A percentile compares a stretch with the other conserved stretches of the same genome.
phyloP scores from a whole-genome alignment of 345 rosid species.

The Moringa oleifera region DNA sequence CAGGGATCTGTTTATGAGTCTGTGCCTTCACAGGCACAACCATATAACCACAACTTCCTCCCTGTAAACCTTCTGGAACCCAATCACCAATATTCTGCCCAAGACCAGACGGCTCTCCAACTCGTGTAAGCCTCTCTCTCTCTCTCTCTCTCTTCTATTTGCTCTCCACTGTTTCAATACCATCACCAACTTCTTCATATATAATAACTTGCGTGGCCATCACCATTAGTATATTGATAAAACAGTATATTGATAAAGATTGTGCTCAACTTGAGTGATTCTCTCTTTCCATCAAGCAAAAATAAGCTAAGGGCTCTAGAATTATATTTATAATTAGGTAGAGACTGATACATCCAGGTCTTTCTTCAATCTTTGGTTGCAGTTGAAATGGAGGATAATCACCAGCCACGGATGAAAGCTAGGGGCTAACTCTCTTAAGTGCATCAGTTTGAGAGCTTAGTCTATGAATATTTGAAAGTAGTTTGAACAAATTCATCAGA shows the following conservation, averaged over 20 bases:
- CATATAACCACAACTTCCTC: constrained; percentile 53
- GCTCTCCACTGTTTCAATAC: too few relatives aligned
- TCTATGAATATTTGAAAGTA: neutral
- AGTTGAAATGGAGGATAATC: neutral
- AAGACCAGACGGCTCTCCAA: constrained; percentile 62
- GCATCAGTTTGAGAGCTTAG: neutral
- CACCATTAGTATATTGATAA: too few relatives aligned
- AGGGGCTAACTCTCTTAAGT: neutral
- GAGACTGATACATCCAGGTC: too few relatives aligned
- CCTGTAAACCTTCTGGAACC: constrained; percentile 59
- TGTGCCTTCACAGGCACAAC: constrained; percentile 36
- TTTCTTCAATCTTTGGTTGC: neutral
- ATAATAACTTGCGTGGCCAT: too few relatives aligned
- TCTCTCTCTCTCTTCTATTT: too few relatives aligned
- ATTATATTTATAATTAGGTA: too few relatives aligned
- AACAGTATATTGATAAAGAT: too few relatives aligned
- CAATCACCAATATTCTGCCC: constrained; percentile 40
- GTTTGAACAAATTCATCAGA: neutral
- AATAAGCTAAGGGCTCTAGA: too few relatives aligned
- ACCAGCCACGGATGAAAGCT: neutral
- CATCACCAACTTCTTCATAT: too few relatives aligned
- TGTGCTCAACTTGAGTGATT: too few relatives aligned
- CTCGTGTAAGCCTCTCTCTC: constrained; percentile 62
- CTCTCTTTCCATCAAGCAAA: too few relatives aligned
- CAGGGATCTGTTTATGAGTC: constrained; percentile 39